A percentile compares a stretch with the other conserved stretches of the same genome.
These are phyloP conservation scores for Trichopus zeylanicus DNA, from an alignment of 116 monocot genomes.

Conservation along the genomic window DNA sequence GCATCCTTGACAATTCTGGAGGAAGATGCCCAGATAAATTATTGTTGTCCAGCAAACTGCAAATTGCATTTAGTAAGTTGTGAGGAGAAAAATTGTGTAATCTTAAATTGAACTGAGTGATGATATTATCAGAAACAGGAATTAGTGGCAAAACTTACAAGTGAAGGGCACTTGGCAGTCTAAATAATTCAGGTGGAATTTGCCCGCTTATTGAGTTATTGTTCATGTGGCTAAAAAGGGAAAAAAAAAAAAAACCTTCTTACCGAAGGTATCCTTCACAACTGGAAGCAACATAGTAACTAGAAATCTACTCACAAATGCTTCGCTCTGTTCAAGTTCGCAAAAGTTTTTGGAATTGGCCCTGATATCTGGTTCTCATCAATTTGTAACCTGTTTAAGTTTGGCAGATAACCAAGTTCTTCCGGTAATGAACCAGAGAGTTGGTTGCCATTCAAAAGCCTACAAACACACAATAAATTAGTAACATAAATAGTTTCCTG, in stretches of 20 bases:
- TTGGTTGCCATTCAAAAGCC: constrained; percentile 79
- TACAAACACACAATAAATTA: constrained; percentile 13
- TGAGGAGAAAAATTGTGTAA: constrained; percentile 2
- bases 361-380: constrained; percentile 88
- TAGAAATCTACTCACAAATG: constrained; percentile 65
- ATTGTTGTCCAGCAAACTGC: constrained; percentile 88
- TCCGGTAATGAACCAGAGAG: constrained; percentile 81
- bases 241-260: neutral
- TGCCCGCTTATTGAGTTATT: constrained; percentile 93
- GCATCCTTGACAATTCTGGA: constrained; percentile 45
- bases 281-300: constrained; percentile 1
- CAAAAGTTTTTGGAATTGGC: constrained; percentile 76
- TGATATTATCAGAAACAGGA: neutral
- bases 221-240: constrained; percentile 81
- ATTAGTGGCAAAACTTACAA: constrained; percentile 40
- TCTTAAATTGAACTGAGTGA: neutral
- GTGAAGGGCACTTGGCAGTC: constrained; percentile 52
- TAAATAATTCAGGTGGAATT: constrained; percentile 72
- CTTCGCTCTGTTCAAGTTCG: constrained; percentile 40
- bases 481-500: neutral
- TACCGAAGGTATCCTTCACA: neutral
- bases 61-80: constrained; percentile 1
- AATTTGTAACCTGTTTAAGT: constrained; percentile 78
- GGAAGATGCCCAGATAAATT: constrained; percentile 87
- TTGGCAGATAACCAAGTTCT: constrained; percentile 69